Conservation (phyloP, 768 basidiomycete genomes). For the Mycena kentingensis region DNA sequence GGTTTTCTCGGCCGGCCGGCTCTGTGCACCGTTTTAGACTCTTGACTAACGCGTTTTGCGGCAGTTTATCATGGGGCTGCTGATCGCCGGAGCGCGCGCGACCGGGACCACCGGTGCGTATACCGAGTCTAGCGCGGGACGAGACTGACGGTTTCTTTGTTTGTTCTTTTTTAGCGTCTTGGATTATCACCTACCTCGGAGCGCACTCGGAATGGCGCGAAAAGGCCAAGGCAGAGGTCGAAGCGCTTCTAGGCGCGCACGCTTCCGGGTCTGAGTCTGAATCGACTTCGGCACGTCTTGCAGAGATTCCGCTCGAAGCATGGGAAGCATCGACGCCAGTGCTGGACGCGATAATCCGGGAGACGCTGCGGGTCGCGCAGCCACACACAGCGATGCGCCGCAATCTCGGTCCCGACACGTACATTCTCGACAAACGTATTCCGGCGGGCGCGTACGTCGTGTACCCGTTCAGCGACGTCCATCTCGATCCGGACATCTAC, state of each 20-base stretch:
- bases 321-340: conserved; percentile 75
- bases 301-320: conserved; percentile 61
- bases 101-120: conserved; percentile 68
- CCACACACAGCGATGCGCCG: conserved; percentile 81
- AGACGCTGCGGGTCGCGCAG: conserved; percentile 78
- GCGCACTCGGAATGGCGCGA: conserved; percentile 65
- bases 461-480: conserved; percentile 80
- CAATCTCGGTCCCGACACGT: conserved; percentile 71
- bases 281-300: conserved; percentile 52
- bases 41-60: conserved; percentile 20
- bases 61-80: conserved; percentile 80
- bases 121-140: neutral
- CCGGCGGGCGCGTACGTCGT: conserved; percentile 76
- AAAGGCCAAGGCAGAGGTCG: conserved; percentile 62
- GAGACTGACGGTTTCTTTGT: conserved; percentile 6
- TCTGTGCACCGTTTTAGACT: conserved; percentile 3
- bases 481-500: conserved; percentile 71
- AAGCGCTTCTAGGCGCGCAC: conserved; percentile 52
- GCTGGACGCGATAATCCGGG: conserved; percentile 71
- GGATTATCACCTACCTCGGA: conserved; percentile 74
- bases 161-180: conserved; percentile 58
- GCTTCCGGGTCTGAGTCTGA: conserved; percentile 35
- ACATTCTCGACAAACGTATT: conserved; percentile 68
- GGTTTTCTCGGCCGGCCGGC: no score
- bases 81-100: conserved; percentile 80